Conservation (phyloP, 192 early-diverging fungal genomes). For the Umbelopsis sp. region DNA sequence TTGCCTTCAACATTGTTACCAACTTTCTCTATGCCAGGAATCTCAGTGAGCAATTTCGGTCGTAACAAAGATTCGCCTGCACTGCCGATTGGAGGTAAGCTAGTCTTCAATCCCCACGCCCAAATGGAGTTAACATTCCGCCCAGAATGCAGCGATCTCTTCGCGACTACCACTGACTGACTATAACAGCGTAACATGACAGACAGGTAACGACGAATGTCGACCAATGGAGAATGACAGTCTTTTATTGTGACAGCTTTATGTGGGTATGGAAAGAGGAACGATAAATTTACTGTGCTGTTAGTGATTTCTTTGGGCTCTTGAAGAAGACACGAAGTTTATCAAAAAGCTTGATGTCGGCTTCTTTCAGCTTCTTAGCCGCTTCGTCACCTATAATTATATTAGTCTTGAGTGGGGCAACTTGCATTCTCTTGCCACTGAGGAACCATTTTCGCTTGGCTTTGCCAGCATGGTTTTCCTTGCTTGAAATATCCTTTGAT, state of each 20-base stretch:
- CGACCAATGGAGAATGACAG: constrained; percentile 1
- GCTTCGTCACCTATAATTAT: not conserved
- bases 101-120: not conserved
- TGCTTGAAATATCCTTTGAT: not conserved
- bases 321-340: constrained; percentile 1
- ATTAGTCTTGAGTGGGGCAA: constrained; percentile 3
- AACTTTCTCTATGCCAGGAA: not conserved
- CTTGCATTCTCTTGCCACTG: constrained; percentile 7
- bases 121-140: not conserved
- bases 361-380: not conserved
- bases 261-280: not conserved
- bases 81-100: not conserved
- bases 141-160: not conserved
- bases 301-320: not conserved
- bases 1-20: not conserved
- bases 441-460: not conserved
- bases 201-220: not conserved
- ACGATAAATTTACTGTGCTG: not conserved
- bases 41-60: not conserved
- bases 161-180: no score
- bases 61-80: not conserved
- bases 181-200: not conserved
- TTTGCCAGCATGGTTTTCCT: not conserved
- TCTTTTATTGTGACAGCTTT: constrained; percentile 15
- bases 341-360: not conserved